Evolutionary conservation across 768 basidiomycete genomes (phyloP), one percentile per base, ranked within the genome.

Genomic region (Tylopilus plumbeoviolaceoides): DNA sequence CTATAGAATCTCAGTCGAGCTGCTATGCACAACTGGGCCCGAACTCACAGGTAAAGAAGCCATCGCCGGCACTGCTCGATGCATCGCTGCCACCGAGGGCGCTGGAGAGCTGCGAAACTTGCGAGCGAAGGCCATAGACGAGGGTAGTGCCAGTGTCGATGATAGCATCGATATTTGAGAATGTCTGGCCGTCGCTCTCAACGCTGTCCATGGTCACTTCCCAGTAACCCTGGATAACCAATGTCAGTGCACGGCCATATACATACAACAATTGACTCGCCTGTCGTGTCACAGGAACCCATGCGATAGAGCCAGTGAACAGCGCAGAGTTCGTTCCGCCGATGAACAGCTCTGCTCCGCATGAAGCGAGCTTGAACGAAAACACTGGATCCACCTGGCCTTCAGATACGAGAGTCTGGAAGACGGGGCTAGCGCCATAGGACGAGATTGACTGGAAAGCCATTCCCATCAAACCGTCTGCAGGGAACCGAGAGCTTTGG

Each of bases 241-340:
- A 25, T 48, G 53, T 40, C 45, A 57, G 39, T 53, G 33, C 33
- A 54, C 47, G n/a, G 18, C 25, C 17, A 21, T 4, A 8, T 17
- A 11, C 10, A 27, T 12, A 17, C 3, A 6, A n/a, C n/a, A 35
- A 23, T 9, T 6, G 9, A 27, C 55, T 65, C 39, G 55, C 69
- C 57, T 54, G 15, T 6, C 56, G 7, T 15, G 62, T 64, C 2
- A 73, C 68, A 5, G 59, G 57, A 0, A 42, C 45, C 33, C 63
- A 78, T 11, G 65, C 69, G 49, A 78, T 60, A 1, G 43, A 48
- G 10, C 75, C 75, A 33, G 60, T 65, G 60, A 70, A 77, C 51
- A 70, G 62, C n/a, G 60, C 47, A 3, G 61, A 39, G 59, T 79
- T 69, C 25, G 63, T 57, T 39, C 77, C 77, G 21, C 78, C 78